Base-by-base conservation (phyloP, 768 basidiomycete species). In the Xerocomus spinulosus region DNA sequence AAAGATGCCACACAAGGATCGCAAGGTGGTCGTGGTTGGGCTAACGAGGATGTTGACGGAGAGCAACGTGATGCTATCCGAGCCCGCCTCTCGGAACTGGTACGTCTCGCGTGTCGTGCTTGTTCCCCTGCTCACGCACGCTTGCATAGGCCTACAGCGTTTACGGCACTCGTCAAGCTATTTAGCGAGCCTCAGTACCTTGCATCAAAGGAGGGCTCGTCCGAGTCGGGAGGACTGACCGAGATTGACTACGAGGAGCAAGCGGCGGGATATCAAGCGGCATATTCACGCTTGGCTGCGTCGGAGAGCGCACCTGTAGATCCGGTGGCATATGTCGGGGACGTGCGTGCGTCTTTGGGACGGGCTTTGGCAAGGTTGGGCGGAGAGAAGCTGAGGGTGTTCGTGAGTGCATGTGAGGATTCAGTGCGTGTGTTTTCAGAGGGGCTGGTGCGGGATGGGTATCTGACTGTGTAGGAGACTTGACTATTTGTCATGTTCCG, bases 161-260 rank as follows among this genome's bases (percentile, higher is more conserved):
- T 96, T 60, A 72, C 80, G 9, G 78, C 84, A 0, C 77, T 96
- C 15, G 78, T 81, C 21, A 82, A 83, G 54, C 76, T 97, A 2
- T 86, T 95, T 66, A 77, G 73, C 45, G 83, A 92, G 43, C 85
- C 87, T 0, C 84, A 90, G 55, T 78, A 86, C 51, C 76, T 91
- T 60, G 54, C 73, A 23, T 50, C 67, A 4, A 72, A 82, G n/a
- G 80, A 82, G 39, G 64, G 74, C 8, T 70, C 80, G 37, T 71
- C 73, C 0, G 80, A 26, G 15, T 26, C 47, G 20, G 34, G 26
- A 14, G 44, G 79, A 0, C 61, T 90, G 29, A 88, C 87, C 1
- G 81, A 79, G 44, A 81, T 96, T 38, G 95, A 97, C 62, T 83
- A 82, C 51, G 95, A 97, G 61, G 94, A 97, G 61, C 87, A 89